Evolutionary conservation across 2,329 filamentous ascomycete genomes (phyloP).

Genomic region (Cladophialophora psammophila): DNA sequence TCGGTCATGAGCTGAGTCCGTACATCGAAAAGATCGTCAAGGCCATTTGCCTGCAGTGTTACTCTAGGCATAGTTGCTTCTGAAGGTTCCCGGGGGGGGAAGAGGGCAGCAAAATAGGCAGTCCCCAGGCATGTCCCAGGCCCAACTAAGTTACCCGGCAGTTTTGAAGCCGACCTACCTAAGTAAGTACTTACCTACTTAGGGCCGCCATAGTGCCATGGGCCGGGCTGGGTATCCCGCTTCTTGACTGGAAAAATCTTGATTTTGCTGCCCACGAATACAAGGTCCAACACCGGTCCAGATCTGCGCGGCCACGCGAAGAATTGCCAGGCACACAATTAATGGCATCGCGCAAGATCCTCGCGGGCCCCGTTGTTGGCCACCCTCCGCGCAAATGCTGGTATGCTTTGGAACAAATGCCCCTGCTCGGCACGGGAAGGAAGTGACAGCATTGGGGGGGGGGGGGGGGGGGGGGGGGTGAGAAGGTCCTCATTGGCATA

Average conservation of each 20-base stretch:
- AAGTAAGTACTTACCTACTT: too few species aligned
- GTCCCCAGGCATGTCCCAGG: not conserved
- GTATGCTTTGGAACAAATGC: not conserved
- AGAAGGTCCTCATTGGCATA: not conserved
- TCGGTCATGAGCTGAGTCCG: not conserved
- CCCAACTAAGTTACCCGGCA: not conserved
- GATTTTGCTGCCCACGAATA: conserved; percentile 11
- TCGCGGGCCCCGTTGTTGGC: not conserved
- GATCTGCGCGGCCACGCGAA: conserved; percentile 23
- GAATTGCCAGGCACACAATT: conserved; percentile 20
- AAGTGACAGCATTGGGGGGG: not conserved
- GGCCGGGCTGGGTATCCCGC: conserved; percentile 2
- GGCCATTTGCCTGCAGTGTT: not conserved
- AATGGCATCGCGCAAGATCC: conserved; percentile 3
- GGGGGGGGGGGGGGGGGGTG: not conserved
- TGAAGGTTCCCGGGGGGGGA: conserved; percentile 4
- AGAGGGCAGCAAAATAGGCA: not conserved
- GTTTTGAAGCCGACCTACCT: not conserved
- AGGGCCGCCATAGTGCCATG: not conserved
- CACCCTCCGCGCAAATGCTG: not conserved
- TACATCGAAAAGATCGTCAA: not conserved
- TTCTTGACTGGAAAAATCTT: conserved; percentile 9
- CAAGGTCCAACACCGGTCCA: conserved; percentile 4
- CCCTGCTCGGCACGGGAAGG: not conserved
- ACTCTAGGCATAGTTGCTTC: not conserved